A percentile compares a stretch with the other conserved stretches of the same genome.
Conservation (phyloP, 768 basidiomycete genomes). For the Panaeolus papilionaceus region DNA sequence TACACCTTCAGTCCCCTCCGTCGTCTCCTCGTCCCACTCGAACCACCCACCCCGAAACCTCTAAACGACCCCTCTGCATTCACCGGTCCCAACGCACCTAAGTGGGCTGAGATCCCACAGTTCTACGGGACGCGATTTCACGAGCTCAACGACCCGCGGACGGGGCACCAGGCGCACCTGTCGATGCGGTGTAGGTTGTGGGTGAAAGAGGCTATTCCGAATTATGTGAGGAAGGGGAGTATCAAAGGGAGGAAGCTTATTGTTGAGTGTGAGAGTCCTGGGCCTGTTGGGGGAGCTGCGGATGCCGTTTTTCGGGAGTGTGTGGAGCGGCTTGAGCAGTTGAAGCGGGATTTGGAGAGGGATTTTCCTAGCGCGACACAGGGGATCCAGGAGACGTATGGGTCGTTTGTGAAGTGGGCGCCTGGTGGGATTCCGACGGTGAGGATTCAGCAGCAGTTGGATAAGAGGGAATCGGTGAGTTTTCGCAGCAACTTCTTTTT, state of each 20-base stretch:
- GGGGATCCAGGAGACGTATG: neutral
- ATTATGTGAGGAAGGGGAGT: neutral
- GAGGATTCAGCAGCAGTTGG: neutral
- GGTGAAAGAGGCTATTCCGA: neutral
- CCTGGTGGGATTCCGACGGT: neutral
- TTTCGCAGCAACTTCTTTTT: too few species aligned
- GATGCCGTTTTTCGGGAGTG: neutral
- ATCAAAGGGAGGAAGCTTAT: neutral
- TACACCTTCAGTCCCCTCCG: too few species aligned
- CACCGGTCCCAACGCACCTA: neutral
- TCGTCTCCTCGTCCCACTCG: neutral
- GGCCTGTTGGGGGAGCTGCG: neutral
- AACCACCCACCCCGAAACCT: neutral
- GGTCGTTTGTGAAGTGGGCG: neutral
- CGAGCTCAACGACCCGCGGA: neutral
- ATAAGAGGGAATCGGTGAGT: neutral
- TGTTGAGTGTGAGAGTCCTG: neutral
- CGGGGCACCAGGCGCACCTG: neutral
- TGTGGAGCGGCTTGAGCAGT: neutral
- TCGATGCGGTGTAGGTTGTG: neutral
- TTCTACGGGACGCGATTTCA: neutral
- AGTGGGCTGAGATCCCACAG: neutral
- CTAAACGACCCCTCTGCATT: neutral
- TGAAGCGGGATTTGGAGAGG: neutral
- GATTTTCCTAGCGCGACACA: neutral